Conservation (phyloP, 306 rosid species). For the Glycyrrhiza uralensis region DNA sequence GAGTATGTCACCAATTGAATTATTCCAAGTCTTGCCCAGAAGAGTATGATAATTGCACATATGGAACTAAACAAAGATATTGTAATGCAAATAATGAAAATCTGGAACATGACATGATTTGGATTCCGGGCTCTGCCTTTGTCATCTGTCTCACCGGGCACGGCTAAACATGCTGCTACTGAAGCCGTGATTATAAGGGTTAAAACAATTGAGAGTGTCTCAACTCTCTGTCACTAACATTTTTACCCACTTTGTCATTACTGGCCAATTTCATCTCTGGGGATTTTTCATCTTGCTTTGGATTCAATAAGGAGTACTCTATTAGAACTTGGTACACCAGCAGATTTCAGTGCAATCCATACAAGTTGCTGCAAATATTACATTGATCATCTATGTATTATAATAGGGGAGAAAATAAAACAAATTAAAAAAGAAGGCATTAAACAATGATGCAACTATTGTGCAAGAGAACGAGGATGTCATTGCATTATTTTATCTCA, state of each 20-base stretch:
- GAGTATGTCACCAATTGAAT: neutral
- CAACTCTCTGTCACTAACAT: neutral
- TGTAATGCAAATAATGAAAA: constrained; percentile 15
- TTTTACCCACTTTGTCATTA: too few species aligned
- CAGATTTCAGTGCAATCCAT: constrained; percentile 8
- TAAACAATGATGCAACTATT: too few species aligned
- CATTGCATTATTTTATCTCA: too few species aligned
- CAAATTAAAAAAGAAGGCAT: neutral
- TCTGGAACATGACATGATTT: neutral
- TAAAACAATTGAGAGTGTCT: constrained; percentile 21
- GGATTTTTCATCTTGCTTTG: neutral
- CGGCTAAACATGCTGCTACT: constrained; percentile 28
- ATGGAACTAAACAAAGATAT: constrained; percentile 26
- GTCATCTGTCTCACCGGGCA: constrained; percentile 22
- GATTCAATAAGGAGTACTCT: neutral
- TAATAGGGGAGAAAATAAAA: neutral
- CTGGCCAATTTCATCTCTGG: too few species aligned
- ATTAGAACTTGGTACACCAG: neutral
- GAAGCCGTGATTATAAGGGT: constrained; percentile 29
- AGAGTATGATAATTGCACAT: constrained; percentile 1
- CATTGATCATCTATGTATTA: neutral
- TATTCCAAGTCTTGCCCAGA: constrained; percentile 28
- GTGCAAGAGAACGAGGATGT: too few species aligned
- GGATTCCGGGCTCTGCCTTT: constrained; percentile 4
- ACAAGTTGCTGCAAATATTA: constrained; percentile 3